These are phyloP conservation scores for Orbilia blumenaviensis DNA, from an alignment of 2,329 filamentous ascomycete genomes.

Conservation along the genomic window DNA sequence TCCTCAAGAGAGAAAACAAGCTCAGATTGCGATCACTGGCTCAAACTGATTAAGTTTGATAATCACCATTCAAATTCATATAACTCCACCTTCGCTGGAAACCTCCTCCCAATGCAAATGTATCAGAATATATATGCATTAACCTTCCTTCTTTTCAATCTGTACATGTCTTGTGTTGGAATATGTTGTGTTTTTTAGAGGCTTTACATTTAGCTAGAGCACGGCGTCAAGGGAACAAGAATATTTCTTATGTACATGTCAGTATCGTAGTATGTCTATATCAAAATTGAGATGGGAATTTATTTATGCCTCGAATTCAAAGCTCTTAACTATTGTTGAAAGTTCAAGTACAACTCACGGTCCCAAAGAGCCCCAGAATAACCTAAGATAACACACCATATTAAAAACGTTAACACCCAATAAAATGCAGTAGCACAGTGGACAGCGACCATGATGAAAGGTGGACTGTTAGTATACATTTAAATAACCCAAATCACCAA, in stretches of 20 bases:
- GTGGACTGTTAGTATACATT: too few relatives aligned
- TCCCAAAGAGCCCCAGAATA: too few relatives aligned
- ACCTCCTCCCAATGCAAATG: background rate
- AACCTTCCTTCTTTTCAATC: background rate
- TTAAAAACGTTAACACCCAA: too few relatives aligned
- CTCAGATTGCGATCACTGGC: background rate
- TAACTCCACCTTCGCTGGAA: background rate
- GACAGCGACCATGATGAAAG: too few relatives aligned
- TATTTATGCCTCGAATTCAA: background rate
- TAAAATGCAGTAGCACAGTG: too few relatives aligned
- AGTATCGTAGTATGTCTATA: background rate
- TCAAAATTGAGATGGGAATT: background rate
- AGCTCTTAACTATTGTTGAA: background rate
- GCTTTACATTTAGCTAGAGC: background rate
- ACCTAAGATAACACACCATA: too few relatives aligned
- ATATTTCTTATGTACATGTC: background rate
- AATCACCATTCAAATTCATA: background rate
- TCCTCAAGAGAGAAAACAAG: constrained; percentile 28
- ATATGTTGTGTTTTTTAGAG: constrained; percentile 12
- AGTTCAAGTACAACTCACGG: too few relatives aligned
- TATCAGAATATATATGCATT: background rate
- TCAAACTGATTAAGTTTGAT: background rate
- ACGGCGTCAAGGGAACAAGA: background rate
- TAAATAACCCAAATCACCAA: too few relatives aligned
- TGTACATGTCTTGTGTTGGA: background rate